phyloP scores from a whole-genome alignment of 768 basidiomycete genomes.

The Auriscalpium vulgare region DNA sequence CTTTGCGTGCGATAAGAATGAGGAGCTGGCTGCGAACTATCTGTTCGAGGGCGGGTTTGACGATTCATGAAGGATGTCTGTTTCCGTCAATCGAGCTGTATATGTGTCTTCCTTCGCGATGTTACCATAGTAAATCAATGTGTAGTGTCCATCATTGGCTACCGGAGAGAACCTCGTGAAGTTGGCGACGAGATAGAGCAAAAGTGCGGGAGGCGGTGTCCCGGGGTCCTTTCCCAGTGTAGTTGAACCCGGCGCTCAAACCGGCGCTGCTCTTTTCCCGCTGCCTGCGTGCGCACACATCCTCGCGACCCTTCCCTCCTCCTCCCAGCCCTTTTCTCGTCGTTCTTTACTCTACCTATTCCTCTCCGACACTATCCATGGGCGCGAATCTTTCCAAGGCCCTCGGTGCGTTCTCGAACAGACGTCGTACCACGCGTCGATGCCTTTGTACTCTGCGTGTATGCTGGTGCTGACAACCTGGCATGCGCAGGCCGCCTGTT shows the following conservation, averaged over 20 bases:
- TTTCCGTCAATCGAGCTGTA: neutral
- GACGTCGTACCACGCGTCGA: conserved; percentile 1
- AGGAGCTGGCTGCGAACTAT: conserved; percentile 92
- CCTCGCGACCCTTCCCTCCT: too few species aligned
- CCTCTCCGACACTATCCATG: conserved; percentile 39
- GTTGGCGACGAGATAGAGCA: too few species aligned
- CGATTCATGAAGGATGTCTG: conserved; percentile 23
- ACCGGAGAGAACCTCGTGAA: too few species aligned
- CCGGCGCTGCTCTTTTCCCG: too few species aligned
- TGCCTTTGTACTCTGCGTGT: neutral
- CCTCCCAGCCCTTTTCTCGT: conserved; percentile 27
- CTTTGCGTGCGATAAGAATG: conserved; percentile 93
- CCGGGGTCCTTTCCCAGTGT: too few species aligned
- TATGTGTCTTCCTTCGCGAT: neutral
- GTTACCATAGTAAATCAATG: neutral
- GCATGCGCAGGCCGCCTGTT: conserved; percentile 73
- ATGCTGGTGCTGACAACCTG: conserved; percentile 1
- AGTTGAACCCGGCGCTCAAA: too few species aligned
- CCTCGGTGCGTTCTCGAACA: conserved; percentile 41
- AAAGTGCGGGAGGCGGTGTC: too few species aligned
- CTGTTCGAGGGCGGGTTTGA: conserved; percentile 72
- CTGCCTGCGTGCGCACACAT: too few species aligned
- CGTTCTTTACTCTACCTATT: conserved; percentile 52
- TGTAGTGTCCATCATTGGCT: neutral
- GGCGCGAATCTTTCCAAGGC: conserved; percentile 86